Conservation (phyloP, 495 filamentous ascomycete species). For the Hypoxylon cercidicola region DNA sequence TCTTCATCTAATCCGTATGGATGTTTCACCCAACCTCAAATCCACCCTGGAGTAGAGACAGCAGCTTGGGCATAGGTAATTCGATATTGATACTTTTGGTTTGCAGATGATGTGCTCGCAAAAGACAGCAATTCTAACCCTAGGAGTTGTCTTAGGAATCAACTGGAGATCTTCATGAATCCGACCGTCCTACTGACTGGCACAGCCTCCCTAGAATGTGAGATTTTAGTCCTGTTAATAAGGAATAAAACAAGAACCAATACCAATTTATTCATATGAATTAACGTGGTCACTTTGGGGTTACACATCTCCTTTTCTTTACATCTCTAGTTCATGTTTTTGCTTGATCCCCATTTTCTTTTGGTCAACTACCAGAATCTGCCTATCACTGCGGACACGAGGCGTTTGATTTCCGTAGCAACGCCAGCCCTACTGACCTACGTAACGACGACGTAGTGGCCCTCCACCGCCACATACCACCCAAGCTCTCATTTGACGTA, state of each 20-base stretch:
- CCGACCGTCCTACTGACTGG: not conserved
- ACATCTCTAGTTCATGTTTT: not conserved
- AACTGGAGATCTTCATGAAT: too few relatives aligned
- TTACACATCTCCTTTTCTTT: constrained; percentile 15
- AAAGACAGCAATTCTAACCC: too few relatives aligned
- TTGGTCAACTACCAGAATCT: not conserved
- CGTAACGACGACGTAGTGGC: not conserved
- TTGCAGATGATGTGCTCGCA: too few relatives aligned
- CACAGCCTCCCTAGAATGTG: constrained; percentile 24
- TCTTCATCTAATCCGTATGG: too few relatives aligned
- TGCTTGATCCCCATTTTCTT: not conserved
- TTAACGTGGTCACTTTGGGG: constrained; percentile 8
- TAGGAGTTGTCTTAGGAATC: too few relatives aligned
- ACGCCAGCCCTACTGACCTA: not conserved
- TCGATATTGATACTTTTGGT: too few relatives aligned
- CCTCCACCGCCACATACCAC: constrained; percentile 29
- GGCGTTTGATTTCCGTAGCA: not conserved
- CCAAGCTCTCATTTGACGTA: constrained; percentile 12
- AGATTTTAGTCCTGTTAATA: constrained; percentile 26
- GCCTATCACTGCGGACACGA: not conserved
- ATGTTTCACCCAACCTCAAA: not conserved
- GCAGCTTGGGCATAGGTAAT: too few relatives aligned
- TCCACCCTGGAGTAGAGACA: not conserved
- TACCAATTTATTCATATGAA: constrained; percentile 7
- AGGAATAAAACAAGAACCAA: constrained; percentile 8